phyloP scores from a whole-genome alignment of 2,329 filamentous ascomycete species.

The Didymella exigua region DNA sequence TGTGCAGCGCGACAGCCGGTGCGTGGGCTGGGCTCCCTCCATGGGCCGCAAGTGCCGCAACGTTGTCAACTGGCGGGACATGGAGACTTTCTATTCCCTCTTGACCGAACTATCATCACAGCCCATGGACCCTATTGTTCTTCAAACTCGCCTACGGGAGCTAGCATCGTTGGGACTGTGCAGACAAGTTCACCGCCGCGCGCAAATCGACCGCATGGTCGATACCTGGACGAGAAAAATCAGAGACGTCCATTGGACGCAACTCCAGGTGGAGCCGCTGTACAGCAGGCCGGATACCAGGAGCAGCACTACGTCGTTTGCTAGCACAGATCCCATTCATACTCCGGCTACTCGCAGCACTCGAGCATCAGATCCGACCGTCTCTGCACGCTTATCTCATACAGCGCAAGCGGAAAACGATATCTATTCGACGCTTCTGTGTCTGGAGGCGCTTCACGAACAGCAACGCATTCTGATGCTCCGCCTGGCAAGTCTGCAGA shows the following conservation, averaged over 20 bases:
- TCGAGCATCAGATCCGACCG: not conserved
- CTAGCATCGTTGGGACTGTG: constrained; percentile 20
- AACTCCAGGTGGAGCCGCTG: not conserved
- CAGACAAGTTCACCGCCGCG: not conserved
- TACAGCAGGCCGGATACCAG: not conserved
- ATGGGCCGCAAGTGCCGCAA: constrained; percentile 16
- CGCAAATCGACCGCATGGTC: constrained; percentile 5
- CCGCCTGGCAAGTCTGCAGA: not conserved
- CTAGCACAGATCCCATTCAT: not conserved
- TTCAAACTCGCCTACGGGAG: constrained; percentile 10
- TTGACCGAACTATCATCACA: constrained; percentile 8
- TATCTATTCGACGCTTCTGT: not conserved
- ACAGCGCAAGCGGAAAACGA: not conserved
- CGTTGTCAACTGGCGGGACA: constrained; percentile 1
- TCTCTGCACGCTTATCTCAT: not conserved
- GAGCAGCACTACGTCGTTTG: not conserved
- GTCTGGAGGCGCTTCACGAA: not conserved
- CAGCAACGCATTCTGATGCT: not conserved
- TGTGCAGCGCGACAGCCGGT: constrained; percentile 14
- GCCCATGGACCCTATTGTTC: constrained; percentile 11
- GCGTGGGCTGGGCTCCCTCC: constrained; percentile 18
- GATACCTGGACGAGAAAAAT: constrained; percentile 7
- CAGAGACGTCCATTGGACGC: not conserved
- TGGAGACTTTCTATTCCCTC: not conserved
- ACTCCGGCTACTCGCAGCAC: not conserved